Percentiles rank a stretch among this genome's conserved stretches.
These are phyloP conservation scores for Lachancea cidri DNA, from an alignment of 805 yeast species.

Conservation along the genomic window DNA sequence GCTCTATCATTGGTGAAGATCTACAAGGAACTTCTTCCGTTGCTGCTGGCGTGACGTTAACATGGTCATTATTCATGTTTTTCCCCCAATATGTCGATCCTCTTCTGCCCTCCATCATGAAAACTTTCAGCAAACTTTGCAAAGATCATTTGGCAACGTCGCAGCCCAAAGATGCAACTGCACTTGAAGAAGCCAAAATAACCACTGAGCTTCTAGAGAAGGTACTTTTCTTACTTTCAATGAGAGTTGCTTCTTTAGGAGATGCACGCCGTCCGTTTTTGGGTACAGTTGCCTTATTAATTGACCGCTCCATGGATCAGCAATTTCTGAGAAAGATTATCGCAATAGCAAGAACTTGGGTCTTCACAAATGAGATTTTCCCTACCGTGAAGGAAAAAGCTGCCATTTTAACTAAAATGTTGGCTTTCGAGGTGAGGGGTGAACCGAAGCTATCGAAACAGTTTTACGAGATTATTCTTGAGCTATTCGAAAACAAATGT, in stretches of 20 bases:
- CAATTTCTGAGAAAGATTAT: conserved; percentile 70
- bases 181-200: conserved; percentile 69
- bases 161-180: conserved; percentile 37
- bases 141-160: conserved; percentile 73
- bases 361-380: conserved; percentile 78
- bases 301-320: conserved; percentile 81
- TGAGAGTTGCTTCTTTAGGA: conserved; percentile 80
- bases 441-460: conserved; percentile 72
- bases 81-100: conserved; percentile 72
- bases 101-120: conserved; percentile 69
- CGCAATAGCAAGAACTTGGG: conserved; percentile 81
- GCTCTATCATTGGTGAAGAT: conserved; percentile 73
- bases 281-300: conserved; percentile 79
- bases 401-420: conserved; percentile 87
- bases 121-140: conserved; percentile 83
- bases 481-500: conserved; percentile 75
- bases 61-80: conserved; percentile 74
- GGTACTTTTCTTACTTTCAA: conserved; percentile 68
- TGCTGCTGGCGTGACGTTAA: conserved; percentile 80
- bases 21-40: conserved; percentile 65
- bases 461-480: conserved; percentile 81
- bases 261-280: conserved; percentile 90
- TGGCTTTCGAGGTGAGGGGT: conserved; percentile 84
- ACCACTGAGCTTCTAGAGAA: conserved; percentile 72
- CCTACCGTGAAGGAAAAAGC: conserved; percentile 97